Percentiles rank a stretch among this genome's conserved stretches.
Conservation (phyloP, 225 moss, liverwort and hornwort genomes). For the Rhytidiadelphus loreus region DNA sequence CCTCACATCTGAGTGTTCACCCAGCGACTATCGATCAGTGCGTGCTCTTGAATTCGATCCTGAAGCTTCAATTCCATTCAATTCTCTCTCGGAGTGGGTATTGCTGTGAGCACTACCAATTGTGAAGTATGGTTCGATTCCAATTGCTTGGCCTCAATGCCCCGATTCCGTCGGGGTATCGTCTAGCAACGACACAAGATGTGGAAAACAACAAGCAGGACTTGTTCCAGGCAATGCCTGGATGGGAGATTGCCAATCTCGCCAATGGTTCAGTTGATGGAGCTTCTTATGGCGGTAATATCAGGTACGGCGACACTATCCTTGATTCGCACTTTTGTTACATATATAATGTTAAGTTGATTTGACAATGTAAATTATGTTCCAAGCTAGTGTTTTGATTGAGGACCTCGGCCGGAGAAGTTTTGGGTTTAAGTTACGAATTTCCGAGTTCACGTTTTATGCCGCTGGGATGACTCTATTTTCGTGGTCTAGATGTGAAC, state of each 20-base stretch:
- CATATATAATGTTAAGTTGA: not conserved
- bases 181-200: not conserved
- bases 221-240: not conserved
- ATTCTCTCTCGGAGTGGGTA: not conserved
- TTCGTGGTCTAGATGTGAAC: not conserved
- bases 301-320: not conserved
- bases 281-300: not conserved
- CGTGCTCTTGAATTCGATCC: not conserved
- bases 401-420: not conserved
- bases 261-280: not conserved
- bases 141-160: not conserved
- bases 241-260: constrained; percentile 5
- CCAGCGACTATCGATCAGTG: not conserved
- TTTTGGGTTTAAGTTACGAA: not conserved
- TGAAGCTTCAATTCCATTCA: not conserved
- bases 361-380: too few relatives aligned
- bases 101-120: not conserved
- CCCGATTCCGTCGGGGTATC: not conserved
- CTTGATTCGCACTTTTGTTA: not conserved
- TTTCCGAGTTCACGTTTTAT: not conserved
- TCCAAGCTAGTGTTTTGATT: not conserved
- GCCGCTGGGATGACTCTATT: not conserved
- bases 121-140: not conserved
- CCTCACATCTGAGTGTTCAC: not conserved
- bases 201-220: not conserved